A percentile compares a stretch with the other conserved stretches of the same genome.
Evolutionary conservation across 2,329 filamentous ascomycete genomes (phyloP).

Genomic region (Fusarium austroafricanum): DNA sequence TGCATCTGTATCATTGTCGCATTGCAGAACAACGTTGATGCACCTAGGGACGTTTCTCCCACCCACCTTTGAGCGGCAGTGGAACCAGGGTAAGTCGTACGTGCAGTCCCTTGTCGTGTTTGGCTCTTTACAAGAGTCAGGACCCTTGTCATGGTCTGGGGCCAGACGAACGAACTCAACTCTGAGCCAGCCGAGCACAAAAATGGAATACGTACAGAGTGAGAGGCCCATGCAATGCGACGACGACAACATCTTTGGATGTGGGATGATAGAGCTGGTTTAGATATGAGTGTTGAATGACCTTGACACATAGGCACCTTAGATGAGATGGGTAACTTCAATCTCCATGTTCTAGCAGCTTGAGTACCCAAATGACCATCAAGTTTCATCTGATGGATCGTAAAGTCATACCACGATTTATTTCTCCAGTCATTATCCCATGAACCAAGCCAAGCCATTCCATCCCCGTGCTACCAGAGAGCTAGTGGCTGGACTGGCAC

Average conservation of each 20-base stretch:
- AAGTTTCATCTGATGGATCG: background rate
- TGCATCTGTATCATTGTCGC: conserved; percentile 2
- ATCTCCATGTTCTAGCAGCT: background rate
- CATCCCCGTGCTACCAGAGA: conserved; percentile 10
- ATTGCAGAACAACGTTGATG: conserved; percentile 18
- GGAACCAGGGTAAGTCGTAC: conserved; percentile 28
- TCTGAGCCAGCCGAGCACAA: conserved; percentile 35
- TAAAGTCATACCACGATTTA: conserved; percentile 3
- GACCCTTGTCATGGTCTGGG: conserved; percentile 39
- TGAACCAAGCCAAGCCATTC: conserved; percentile 15
- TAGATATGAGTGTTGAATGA: background rate
- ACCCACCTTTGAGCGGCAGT: conserved; percentile 31
- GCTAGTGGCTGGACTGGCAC: conserved; percentile 3
- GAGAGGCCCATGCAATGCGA: conserved; percentile 11
- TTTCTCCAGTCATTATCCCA: conserved; percentile 4
- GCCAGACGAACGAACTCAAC: conserved; percentile 37
- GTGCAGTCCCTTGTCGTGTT: conserved; percentile 3
- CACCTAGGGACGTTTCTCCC: conserved; percentile 22
- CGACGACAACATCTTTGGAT: background rate
- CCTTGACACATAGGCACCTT: background rate
- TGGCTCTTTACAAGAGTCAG: conserved; percentile 33
- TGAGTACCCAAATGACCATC: too few species aligned
- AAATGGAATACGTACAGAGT: conserved; percentile 12
- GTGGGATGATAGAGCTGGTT: background rate
- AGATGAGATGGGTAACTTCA: background rate